Conservation (phyloP, 1,139 yeast genomes). For the Suzukiozyma palmioleophila region DNA sequence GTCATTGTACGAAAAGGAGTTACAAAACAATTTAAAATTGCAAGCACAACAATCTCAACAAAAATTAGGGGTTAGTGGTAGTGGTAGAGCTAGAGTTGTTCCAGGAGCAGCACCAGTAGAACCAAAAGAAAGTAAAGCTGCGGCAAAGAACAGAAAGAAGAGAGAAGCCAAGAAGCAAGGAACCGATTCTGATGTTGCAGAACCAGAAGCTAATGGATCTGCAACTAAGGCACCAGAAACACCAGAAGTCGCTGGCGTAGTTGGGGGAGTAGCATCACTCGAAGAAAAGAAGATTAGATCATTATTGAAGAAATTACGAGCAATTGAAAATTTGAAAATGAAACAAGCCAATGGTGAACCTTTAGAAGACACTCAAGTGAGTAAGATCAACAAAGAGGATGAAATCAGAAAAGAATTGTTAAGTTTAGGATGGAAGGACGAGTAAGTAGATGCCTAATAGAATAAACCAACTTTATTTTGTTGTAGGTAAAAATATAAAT, state of each 20-base stretch:
- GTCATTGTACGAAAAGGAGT: slow-evolving; percentile 56
- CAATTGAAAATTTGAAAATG: slow-evolving; percentile 84
- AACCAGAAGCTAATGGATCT: slow-evolving; percentile 12
- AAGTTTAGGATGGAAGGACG: slow-evolving; percentile 63
- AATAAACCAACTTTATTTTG: too few relatives aligned
- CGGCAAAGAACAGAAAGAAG: slow-evolving; percentile 75
- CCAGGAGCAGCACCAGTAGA: slow-evolving; percentile 44
- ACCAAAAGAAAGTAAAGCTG: slow-evolving; percentile 52
- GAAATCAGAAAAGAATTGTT: slow-evolving; percentile 71
- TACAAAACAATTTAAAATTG: slow-evolving; percentile 26
- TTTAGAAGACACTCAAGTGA: slow-evolving; percentile 87
- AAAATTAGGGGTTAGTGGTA: slow-evolving; percentile 18
- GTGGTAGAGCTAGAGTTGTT: slow-evolving; percentile 28
- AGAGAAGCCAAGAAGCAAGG: slow-evolving; percentile 59
- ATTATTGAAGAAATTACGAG: slow-evolving; percentile 85
- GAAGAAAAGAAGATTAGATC: slow-evolving; percentile 94
- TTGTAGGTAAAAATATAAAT: too few relatives aligned
- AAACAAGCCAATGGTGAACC: slow-evolving; percentile 81
- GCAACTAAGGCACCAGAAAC: slow-evolving; percentile 4
- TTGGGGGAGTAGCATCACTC: slow-evolving; percentile 60
- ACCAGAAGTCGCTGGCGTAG: slow-evolving; percentile 28
- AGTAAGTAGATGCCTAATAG: slow-evolving; percentile 11
- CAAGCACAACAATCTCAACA: slow-evolving; percentile 18
- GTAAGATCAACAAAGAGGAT: slow-evolving; percentile 83
- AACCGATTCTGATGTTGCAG: slow-evolving; percentile 10